phyloP scores from a whole-genome alignment of 805 yeast genomes.

The Grigorovia yakushimaensis region DNA sequence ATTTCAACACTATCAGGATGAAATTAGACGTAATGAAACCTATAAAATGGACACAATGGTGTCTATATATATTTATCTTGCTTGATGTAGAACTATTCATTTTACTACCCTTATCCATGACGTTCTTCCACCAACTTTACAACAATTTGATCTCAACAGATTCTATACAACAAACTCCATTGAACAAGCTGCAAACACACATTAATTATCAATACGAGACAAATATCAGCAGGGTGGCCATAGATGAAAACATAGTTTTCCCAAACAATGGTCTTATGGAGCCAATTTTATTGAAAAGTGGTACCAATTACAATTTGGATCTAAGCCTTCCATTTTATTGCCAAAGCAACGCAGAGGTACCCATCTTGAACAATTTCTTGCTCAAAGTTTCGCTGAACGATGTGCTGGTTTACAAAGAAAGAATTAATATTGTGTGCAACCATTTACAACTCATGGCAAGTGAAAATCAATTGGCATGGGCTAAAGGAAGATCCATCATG shows the following conservation, averaged over 20 bases:
- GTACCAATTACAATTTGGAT: conserved; percentile 20
- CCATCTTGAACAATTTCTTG: background rate
- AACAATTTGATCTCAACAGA: conserved; percentile 20
- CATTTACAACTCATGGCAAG: background rate
- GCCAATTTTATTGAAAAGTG: conserved; percentile 14
- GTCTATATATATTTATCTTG: conserved; percentile 11
- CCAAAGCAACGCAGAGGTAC: background rate
- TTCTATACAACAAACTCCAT: conserved; percentile 18
- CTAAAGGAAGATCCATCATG: background rate
- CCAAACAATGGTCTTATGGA: conserved; percentile 19
- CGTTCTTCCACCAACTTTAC: conserved; percentile 24
- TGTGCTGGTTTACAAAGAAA: background rate
- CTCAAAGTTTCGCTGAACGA: background rate
- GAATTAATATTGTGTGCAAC: background rate
- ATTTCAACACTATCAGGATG: too few relatives aligned
- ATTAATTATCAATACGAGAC: conserved; percentile 4
- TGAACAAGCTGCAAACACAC: conserved; percentile 4
- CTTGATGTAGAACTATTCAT: conserved; percentile 16
- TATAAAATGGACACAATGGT: conserved; percentile 25
- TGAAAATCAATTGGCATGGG: background rate
- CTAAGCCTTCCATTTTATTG: conserved; percentile 19
- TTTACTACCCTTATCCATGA: conserved; percentile 20
- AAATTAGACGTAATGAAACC: conserved; percentile 20
- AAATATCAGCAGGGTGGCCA: background rate
- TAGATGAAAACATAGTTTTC: too few relatives aligned